Conservation (phyloP, 371 early-diverging fungal species). For the Zychaea mexicana region DNA sequence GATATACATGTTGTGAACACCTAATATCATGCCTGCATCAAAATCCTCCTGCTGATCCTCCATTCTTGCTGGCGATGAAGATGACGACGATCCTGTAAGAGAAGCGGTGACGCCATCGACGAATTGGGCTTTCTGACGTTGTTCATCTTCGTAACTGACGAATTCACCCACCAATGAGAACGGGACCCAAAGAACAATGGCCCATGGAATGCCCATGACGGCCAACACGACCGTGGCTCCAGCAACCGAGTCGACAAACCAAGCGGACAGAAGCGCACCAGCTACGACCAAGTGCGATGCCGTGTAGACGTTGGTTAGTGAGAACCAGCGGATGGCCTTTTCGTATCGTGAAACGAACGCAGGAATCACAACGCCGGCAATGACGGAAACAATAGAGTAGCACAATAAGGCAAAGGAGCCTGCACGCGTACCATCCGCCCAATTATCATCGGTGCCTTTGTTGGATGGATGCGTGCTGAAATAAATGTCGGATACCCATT, state of each 20-base stretch:
- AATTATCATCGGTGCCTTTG: slow-evolving; percentile 23
- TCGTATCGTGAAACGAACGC: slow-evolving; percentile 36
- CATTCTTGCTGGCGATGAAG: slow-evolving; percentile 1
- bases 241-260: slow-evolving; percentile 49
- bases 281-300: slow-evolving; percentile 61
- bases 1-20: slow-evolving; percentile 85
- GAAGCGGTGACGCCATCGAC: neutral
- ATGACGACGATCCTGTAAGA: neutral
- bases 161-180: slow-evolving; percentile 79
- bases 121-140: slow-evolving; percentile 11
- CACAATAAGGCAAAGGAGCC: slow-evolving; percentile 76
- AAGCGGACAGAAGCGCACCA: slow-evolving; percentile 54
- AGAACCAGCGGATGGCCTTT: slow-evolving; percentile 28
- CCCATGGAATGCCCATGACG: slow-evolving; percentile 76
- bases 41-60: slow-evolving; percentile 45
- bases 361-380: slow-evolving; percentile 62
- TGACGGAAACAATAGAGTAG: slow-evolving; percentile 66
- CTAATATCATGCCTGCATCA: slow-evolving; percentile 73
- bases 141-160: slow-evolving; percentile 53
- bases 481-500: slow-evolving; percentile 63
- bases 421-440: slow-evolving; percentile 60
- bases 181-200: slow-evolving; percentile 77
- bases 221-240: slow-evolving; percentile 65
- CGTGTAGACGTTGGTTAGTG: slow-evolving; percentile 61
- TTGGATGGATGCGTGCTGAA: slow-evolving; percentile 36